These are phyloP conservation scores for Exophiala dermatitidis DNA, from an alignment of 2,329 filamentous ascomycete species.

Conservation along the genomic window DNA sequence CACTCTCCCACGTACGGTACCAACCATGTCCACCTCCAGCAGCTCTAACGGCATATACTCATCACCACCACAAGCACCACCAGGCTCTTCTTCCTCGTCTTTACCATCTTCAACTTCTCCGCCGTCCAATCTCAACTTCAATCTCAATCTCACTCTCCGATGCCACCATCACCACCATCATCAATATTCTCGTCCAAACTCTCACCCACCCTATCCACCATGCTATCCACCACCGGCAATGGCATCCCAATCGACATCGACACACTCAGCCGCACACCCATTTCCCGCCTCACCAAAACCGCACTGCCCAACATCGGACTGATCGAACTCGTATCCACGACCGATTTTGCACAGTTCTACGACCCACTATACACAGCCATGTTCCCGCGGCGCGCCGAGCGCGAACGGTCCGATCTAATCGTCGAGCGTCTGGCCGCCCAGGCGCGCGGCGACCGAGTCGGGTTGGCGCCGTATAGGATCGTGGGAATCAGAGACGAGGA, in stretches of 20 bases:
- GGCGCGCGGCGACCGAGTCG: slow-evolving; percentile 7
- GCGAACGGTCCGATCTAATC: slow-evolving; percentile 23
- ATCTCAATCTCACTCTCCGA: neutral
- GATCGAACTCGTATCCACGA: slow-evolving; percentile 23
- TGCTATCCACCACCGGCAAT: neutral
- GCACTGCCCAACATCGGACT: slow-evolving; percentile 20
- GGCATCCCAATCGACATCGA: slow-evolving; percentile 5
- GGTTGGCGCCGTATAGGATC: slow-evolving; percentile 22
- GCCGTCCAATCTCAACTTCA: neutral
- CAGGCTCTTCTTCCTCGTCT: too few species aligned
- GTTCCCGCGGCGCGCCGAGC: slow-evolving; percentile 19
- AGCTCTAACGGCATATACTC: too few species aligned
- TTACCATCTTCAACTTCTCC: neutral
- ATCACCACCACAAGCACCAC: too few species aligned
- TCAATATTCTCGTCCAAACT: neutral
- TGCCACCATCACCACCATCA: neutral
- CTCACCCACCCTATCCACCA: neutral
- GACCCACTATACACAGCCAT: slow-evolving; percentile 20
- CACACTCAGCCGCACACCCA: slow-evolving; percentile 10
- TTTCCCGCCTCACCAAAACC: slow-evolving; percentile 9
- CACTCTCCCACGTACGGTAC: too few species aligned
- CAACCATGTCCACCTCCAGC: too few species aligned
- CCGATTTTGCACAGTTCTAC: slow-evolving; percentile 19
- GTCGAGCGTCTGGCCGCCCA: slow-evolving; percentile 21
- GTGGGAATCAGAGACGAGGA: slow-evolving; percentile 19